phyloP scores from a whole-genome alignment of 257 asterid genomes.

The Leonotis leonurus region DNA sequence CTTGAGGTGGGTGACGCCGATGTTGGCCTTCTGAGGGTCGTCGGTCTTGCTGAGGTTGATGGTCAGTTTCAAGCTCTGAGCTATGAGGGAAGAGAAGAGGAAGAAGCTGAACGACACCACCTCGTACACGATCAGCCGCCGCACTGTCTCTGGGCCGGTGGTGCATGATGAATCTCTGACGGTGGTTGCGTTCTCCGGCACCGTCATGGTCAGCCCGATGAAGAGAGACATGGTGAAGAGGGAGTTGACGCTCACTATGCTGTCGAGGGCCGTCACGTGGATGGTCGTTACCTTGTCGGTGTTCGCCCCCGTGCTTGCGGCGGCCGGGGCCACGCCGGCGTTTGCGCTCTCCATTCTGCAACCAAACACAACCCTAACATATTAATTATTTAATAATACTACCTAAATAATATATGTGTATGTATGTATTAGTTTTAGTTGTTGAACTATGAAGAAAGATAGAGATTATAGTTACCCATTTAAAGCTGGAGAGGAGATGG shows the following conservation, averaged over 20 bases:
- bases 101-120: background rate
- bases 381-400: no score
- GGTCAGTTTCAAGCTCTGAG: background rate
- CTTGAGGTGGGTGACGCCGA: background rate
- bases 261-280: constrained; percentile 35
- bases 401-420: background rate
- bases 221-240: constrained; percentile 35
- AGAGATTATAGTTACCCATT: background rate
- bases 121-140: constrained; percentile 2
- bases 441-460: background rate
- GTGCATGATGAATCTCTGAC: background rate
- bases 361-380: background rate
- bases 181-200: background rate
- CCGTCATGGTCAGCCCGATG: constrained; percentile 25
- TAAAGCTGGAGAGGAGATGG: background rate
- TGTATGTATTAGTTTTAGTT: no score
- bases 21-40: background rate
- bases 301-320: background rate
- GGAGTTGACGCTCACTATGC: constrained; percentile 35
- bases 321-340: background rate
- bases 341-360: background rate
- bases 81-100: background rate
- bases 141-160: background rate
- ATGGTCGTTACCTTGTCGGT: background rate
- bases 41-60: background rate